phyloP scores from a whole-genome alignment of 164 flowering plant species.

The Brasenia schreberi region DNA sequence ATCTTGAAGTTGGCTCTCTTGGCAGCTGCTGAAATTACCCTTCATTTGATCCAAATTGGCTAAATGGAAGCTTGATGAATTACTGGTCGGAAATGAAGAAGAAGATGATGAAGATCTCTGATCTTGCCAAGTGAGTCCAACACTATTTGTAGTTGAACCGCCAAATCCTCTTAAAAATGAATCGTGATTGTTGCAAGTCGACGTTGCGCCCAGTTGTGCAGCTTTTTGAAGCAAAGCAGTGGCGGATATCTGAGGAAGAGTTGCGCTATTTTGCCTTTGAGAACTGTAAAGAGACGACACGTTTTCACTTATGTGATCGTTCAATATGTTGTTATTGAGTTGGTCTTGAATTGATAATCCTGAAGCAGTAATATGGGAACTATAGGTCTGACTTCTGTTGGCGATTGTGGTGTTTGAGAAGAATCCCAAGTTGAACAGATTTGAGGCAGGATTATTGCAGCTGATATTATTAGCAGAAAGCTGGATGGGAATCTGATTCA shows the following conservation, averaged over 20 bases:
- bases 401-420: no score
- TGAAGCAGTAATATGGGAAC: no score
- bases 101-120: not conserved
- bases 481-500: no score
- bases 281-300: slow-evolving; percentile 23
- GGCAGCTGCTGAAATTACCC: slow-evolving; percentile 7
- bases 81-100: not conserved
- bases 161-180: slow-evolving; percentile 32
- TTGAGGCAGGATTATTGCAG: no score
- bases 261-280: not conserved
- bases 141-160: slow-evolving; percentile 20
- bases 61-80: no score
- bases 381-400: no score
- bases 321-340: slow-evolving; percentile 13
- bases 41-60: not conserved
- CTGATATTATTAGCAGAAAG: no score
- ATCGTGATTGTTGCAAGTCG: slow-evolving; percentile 24
- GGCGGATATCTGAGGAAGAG: slow-evolving; percentile 54
- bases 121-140: not conserved
- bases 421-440: no score
- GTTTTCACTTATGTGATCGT: slow-evolving; percentile 13
- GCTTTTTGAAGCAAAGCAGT: no score
- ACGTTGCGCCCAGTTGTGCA: slow-evolving; percentile 32
- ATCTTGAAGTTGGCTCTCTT: slow-evolving; percentile 28
- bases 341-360: no score